These are phyloP conservation scores for Claviceps africana DNA, from an alignment of 2,329 filamentous ascomycete genomes.

Conservation along the genomic window DNA sequence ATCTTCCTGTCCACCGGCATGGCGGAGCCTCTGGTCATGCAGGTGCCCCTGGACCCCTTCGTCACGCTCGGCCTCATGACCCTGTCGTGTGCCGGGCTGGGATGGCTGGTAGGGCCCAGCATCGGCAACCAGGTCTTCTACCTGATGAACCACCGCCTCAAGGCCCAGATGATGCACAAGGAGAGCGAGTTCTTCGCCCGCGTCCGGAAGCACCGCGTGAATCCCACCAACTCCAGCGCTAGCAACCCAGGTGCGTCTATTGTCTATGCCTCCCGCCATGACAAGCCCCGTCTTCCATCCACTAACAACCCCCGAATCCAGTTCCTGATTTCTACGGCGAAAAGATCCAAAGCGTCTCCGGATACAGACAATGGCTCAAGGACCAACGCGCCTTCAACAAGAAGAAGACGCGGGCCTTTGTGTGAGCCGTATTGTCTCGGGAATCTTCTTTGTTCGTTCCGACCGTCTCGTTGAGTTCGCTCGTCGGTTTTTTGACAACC, in stretches of 20 bases:
- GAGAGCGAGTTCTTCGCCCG: slow-evolving; percentile 87
- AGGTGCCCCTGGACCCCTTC: slow-evolving; percentile 77
- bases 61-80: slow-evolving; percentile 72
- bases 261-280: too few relatives aligned
- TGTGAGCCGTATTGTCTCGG: slow-evolving; percentile 27
- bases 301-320: slow-evolving; percentile 17
- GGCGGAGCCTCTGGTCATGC: slow-evolving; percentile 54
- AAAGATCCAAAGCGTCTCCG: slow-evolving; percentile 86
- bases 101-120: slow-evolving; percentile 78
- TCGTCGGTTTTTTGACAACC: background rate
- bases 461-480: background rate
- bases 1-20: slow-evolving; percentile 55
- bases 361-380: slow-evolving; percentile 91
- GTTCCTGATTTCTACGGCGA: slow-evolving; percentile 97
- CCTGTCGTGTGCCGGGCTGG: slow-evolving; percentile 60
- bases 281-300: too few relatives aligned
- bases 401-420: slow-evolving; percentile 63
- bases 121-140: slow-evolving; percentile 72
- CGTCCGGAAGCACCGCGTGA: slow-evolving; percentile 83
- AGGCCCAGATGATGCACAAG: slow-evolving; percentile 67
- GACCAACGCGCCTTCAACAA: slow-evolving; percentile 95
- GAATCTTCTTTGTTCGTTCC: background rate
- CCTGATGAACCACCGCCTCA: slow-evolving; percentile 55
- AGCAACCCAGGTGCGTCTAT: slow-evolving; percentile 60
- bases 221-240: slow-evolving; percentile 77